Conservation (phyloP, 805 yeast species). For the Zygoascus ofunaensis region DNA sequence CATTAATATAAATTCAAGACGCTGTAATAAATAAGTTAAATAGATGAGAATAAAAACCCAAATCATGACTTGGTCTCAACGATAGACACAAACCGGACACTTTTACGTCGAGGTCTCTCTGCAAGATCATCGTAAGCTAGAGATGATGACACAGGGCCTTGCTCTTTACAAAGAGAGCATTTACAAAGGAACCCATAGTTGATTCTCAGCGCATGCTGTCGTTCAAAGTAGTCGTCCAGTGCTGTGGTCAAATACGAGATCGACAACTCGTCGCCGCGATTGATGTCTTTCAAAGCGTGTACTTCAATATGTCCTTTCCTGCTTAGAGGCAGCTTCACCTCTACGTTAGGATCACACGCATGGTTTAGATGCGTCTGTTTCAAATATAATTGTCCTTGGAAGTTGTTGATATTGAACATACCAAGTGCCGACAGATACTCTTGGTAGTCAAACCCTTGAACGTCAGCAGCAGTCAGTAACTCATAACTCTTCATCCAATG, state of each 20-base stretch:
- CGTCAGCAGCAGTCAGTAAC: slow-evolving; percentile 30
- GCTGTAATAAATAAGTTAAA: too few relatives aligned
- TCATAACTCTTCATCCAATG: slow-evolving; percentile 53
- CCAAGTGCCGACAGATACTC: slow-evolving; percentile 58
- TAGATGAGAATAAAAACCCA: too few relatives aligned
- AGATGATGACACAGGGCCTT: slow-evolving; percentile 32
- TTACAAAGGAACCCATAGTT: slow-evolving; percentile 74
- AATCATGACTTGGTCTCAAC: slow-evolving; percentile 1
- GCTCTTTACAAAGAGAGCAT: slow-evolving; percentile 58
- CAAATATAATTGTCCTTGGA: slow-evolving; percentile 49
- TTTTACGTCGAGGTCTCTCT: slow-evolving; percentile 17
- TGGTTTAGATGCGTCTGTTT: slow-evolving; percentile 68
- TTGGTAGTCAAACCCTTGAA: slow-evolving; percentile 31
- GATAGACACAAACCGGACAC: slow-evolving; percentile 17
- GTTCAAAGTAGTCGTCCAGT: slow-evolving; percentile 46
- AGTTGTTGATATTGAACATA: slow-evolving; percentile 63
- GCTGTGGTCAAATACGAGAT: slow-evolving; percentile 54
- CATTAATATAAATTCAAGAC: too few relatives aligned
- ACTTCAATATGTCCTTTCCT: slow-evolving; percentile 50
- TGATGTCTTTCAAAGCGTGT: slow-evolving; percentile 48
- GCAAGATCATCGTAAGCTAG: slow-evolving; percentile 1
- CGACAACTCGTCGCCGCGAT: slow-evolving; percentile 56
- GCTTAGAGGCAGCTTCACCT: slow-evolving; percentile 25
- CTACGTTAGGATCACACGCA: slow-evolving; percentile 63
- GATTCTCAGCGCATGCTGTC: slow-evolving; percentile 56